Base-by-base conservation (phyloP, 257 asterid genomes). In the Euphrasia confusa region DNA sequence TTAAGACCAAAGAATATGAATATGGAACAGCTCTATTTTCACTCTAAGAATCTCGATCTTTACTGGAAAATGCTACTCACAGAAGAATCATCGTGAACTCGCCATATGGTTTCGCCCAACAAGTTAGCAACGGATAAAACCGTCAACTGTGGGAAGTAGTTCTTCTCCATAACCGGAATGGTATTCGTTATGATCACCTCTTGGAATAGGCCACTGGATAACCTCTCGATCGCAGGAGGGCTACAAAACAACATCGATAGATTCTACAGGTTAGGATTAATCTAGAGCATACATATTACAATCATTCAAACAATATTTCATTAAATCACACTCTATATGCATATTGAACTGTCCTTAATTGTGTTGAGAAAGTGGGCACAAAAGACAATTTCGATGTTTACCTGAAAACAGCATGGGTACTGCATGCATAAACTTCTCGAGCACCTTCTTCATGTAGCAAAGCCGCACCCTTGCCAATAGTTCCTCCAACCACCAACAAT, bases 321-420 rank as follows among this genome's bases (percentile, higher is more conserved):
- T 8, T 37, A 1, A 10, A 37, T 37, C 42, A 37, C 39, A 6
- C 8, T 6, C 39, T 33, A 6, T 33, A 37, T 37, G 42, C 42
- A 37, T 21, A 21, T 7, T 7, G 40, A 10, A 35, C 40, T 35
- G 40, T 1, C 40, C 10, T 35, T 35, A 35, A 6, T 35, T 1
- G 54, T 60, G 58, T 15, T 52, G 39, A 63, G 21, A 62, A 63
- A 24, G 35, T 55, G 47, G 52, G 49, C 57, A 55, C 26, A 65
- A 24, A 42, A 40, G 54, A 60, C 21, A 67, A 58, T 24, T 45
- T 44, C 2, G 10, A 69, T 32, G 39, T 24, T 72, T 61, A 86
- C 98, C 98, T 92, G 70, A 92, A 87, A 64, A 92, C 97, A 66
- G 99, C 97, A 75, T 92, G 99, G 32, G 95, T 86, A 64, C 97